These are phyloP conservation scores for Neonectria faginata DNA, from an alignment of 2,329 filamentous ascomycete genomes.

Conservation along the genomic window DNA sequence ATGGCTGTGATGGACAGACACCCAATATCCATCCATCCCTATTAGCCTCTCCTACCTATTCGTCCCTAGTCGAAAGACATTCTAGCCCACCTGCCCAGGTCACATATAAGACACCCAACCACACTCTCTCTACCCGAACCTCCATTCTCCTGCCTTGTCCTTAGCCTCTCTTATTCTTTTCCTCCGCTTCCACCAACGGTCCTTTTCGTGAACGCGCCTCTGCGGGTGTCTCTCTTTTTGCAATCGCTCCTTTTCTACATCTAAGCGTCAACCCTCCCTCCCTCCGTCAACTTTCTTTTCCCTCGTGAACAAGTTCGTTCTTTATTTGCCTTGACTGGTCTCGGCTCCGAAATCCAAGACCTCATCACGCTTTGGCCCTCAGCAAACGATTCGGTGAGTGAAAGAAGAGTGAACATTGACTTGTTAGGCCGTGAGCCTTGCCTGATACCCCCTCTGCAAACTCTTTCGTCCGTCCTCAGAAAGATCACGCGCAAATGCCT, in stretches of 20 bases:
- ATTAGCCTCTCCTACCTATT: conserved; percentile 8
- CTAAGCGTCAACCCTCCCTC: conserved; percentile 23
- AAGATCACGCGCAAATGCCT: conserved; percentile 9
- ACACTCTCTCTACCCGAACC: conserved; percentile 21
- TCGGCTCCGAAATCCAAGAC: conserved; percentile 10
- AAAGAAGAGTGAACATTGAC: background rate
- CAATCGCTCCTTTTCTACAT: conserved; percentile 32
- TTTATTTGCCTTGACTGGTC: conserved; percentile 28
- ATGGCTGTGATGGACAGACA: background rate
- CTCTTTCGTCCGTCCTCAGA: background rate
- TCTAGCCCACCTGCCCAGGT: conserved; percentile 22
- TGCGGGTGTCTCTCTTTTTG: conserved; percentile 38
- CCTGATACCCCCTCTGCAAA: conserved; percentile 3
- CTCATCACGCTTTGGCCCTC: background rate
- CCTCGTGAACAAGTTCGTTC: conserved; percentile 25
- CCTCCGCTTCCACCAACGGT: conserved; percentile 20
- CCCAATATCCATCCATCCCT: conserved; percentile 2
- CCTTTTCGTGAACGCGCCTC: conserved; percentile 42
- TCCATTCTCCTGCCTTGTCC: conserved; percentile 17
- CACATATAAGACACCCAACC: conserved; percentile 36
- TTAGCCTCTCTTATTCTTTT: conserved; percentile 18
- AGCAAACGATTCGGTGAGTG: conserved; percentile 22
- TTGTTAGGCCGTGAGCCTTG: background rate
- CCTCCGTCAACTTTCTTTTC: conserved; percentile 25
- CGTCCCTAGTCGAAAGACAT: conserved; percentile 25